Base-by-base conservation (phyloP, 768 basidiomycete genomes). In the Terana coerulea region DNA sequence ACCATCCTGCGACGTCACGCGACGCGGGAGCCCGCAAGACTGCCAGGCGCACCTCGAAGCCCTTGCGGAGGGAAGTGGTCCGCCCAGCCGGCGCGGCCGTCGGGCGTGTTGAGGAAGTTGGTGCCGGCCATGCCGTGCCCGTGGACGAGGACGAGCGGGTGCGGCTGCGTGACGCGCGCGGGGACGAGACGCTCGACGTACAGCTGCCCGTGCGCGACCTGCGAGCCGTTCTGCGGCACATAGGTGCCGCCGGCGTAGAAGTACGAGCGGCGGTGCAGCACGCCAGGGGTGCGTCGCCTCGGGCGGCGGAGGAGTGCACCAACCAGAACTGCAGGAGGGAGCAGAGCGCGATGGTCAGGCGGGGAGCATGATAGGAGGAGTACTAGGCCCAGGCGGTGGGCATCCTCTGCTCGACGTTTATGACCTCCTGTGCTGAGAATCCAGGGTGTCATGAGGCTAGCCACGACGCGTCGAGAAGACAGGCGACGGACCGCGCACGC, bases 81-180 rank as follows among this genome's bases (percentile, higher is more conserved):
- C 44, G 44, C 44, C 44, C 44, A 46, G 5, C 44, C 44, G 25
- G 11, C 14, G 8, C 44, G 24, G 8, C 44, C 44, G 29, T 46
- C 44, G 24, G 44, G 44, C 44, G 44, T 46, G 44, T 46, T 46
- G 25, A 46, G 29, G 44, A 46, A 46, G n/a, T 46, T 46, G 12
- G 44, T 46, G 44, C 25, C 44, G 25, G 44, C 31, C 44, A 46
- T 46, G 4, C 44, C 44, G 26, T 7, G 3, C 29, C 44, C 44
- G 28, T 46, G 44, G 8, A 46, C 29, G 5, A 46, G 3, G 11
- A 46, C 15, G 11, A 46, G 28, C 10, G 44, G 44, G 35, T n/a
- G 35, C 35, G 35, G 35, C 35, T 37, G 35, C 7, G 35, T 37
- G 35, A 37, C 35, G 11, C 31, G 9, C n/a, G 24, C 44, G 4